Evolutionary conservation across 805 yeast species (phyloP).

Genomic region (Scheffersomyces lignosus): DNA sequence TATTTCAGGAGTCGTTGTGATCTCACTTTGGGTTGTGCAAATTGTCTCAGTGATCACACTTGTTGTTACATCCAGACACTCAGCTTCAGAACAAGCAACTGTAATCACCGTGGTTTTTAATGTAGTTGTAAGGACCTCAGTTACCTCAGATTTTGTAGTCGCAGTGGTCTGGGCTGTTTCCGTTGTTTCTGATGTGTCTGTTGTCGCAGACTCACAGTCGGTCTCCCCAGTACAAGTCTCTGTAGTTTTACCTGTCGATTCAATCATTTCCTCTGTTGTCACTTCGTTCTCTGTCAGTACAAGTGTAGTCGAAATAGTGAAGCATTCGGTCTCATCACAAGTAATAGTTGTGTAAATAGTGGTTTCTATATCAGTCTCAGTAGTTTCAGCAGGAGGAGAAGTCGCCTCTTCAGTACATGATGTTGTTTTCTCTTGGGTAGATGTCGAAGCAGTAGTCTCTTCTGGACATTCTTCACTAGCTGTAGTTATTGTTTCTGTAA

Average conservation of each 20-base stretch:
- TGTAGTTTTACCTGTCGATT: background rate
- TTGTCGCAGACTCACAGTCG: no score
- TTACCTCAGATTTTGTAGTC: no score
- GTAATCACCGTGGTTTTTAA: no score
- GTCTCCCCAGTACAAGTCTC: background rate
- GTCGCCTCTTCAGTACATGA: background rate
- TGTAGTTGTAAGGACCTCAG: no score
- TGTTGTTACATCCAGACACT: no score
- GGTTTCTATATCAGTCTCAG: background rate
- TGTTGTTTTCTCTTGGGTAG: background rate
- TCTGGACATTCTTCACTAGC: background rate
- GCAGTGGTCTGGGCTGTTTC: no score
- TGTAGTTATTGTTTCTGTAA: background rate
- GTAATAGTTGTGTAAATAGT: background rate
- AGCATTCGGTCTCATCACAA: background rate
- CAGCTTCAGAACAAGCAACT: no score
- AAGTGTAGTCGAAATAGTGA: background rate
- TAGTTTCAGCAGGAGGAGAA: background rate
- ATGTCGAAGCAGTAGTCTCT: background rate
- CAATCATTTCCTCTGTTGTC: background rate
- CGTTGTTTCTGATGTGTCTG: no score
- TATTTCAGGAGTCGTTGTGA: conserved; percentile 13
- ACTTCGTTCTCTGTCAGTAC: background rate
- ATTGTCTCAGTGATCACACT: no score
- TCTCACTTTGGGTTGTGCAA: no score